Evolutionary conservation across 306 rosid species (phyloP).

Genomic region (Trifolium subterraneum): DNA sequence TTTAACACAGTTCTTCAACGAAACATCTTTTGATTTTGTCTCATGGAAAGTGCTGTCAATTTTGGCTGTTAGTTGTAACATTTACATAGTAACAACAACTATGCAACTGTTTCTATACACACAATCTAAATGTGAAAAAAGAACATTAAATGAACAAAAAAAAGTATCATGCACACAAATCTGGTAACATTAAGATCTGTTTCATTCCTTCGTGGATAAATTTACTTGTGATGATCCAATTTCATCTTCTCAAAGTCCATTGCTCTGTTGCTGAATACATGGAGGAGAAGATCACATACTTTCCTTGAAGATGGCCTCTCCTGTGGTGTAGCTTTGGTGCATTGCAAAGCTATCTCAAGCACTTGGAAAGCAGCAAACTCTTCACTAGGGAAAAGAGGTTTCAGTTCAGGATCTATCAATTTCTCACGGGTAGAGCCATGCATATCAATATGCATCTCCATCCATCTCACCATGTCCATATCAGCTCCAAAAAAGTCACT

Average conservation of each 20-base stretch:
- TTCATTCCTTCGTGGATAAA: slow-evolving; percentile 30
- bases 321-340: slow-evolving; percentile 77
- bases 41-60: not conserved
- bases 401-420: slow-evolving; percentile 69
- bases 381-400: slow-evolving; percentile 63
- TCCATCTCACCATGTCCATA: slow-evolving; percentile 98
- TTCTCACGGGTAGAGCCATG: slow-evolving; percentile 55
- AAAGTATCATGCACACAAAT: slow-evolving; percentile 2
- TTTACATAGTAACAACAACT: not conserved
- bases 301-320: slow-evolving; percentile 84
- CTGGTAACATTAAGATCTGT: slow-evolving; percentile 3
- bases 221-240: slow-evolving; percentile 36
- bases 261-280: slow-evolving; percentile 57
- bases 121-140: slow-evolving; percentile 5
- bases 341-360: slow-evolving; percentile 86
- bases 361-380: slow-evolving; percentile 74
- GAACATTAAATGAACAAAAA: not conserved
- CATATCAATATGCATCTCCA: slow-evolving; percentile 62
- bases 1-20: not conserved
- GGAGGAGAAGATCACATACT: slow-evolving; percentile 76
- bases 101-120: slow-evolving; percentile 13
- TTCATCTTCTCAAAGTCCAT: slow-evolving; percentile 56
- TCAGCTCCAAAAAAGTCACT: slow-evolving; percentile 68
- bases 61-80: slow-evolving; percentile 11
- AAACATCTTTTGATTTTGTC: not conserved